Conservation (phyloP, 208 protist species). For the Strigomonas oncopelti region DNA sequence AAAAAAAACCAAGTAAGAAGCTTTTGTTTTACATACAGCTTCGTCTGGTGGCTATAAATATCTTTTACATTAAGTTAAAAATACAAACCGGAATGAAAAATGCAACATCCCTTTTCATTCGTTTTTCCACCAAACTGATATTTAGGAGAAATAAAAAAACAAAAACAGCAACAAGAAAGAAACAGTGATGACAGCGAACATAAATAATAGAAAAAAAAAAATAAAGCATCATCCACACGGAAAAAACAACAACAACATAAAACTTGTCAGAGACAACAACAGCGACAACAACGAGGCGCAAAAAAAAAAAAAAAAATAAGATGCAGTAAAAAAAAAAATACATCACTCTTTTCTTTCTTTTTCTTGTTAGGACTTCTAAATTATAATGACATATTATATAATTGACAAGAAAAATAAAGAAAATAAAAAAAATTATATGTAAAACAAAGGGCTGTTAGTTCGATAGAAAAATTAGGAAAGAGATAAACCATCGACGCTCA, state of each 20-base stretch:
- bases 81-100: no score
- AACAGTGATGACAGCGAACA: background rate
- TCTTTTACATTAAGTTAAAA: background rate
- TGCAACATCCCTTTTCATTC: no score
- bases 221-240: background rate
- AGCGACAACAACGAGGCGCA: background rate
- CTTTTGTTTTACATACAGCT: no score
- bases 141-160: no score
- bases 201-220: background rate
- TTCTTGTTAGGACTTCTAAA: background rate
- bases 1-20: no score
- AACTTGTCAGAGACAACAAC: conserved; percentile 4
- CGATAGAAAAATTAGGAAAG: background rate
- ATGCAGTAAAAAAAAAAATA: background rate
- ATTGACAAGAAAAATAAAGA: conserved; percentile 12
- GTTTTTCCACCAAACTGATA: no score
- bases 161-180: background rate
- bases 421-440: background rate
- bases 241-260: conserved; percentile 1
- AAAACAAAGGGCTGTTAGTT: background rate
- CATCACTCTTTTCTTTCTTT: background rate
- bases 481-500: background rate
- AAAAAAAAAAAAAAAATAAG: no score
- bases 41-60: no score
- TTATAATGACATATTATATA: background rate